Evolutionary conservation across 495 filamentous ascomycete species (phyloP).

Genomic region (Lichenothelia convexa): DNA sequence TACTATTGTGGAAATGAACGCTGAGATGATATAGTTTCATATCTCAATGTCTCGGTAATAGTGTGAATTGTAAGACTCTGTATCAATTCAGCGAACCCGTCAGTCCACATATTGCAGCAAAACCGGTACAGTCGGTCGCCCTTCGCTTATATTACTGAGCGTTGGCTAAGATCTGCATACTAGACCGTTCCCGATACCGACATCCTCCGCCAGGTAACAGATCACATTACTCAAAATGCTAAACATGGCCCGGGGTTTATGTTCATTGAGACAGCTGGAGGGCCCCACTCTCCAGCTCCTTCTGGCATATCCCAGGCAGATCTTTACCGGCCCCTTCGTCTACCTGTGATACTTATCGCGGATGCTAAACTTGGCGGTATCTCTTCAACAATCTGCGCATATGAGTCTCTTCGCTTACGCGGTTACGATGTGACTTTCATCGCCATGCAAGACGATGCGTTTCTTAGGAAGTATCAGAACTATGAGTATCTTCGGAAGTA

Average conservation of each 20-base stretch:
- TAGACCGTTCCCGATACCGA: too few species aligned
- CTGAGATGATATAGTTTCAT: too few species aligned
- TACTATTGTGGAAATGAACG: too few species aligned
- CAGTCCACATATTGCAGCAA: constrained; percentile 55
- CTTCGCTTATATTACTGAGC: too few species aligned
- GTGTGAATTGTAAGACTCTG: constrained; percentile 38
- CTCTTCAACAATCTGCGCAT: constrained; percentile 53
- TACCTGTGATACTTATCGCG: constrained; percentile 54
- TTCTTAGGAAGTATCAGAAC: constrained; percentile 43
- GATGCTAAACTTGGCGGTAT: constrained; percentile 59
- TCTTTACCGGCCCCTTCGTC: constrained; percentile 47
- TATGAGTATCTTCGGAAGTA: constrained; percentile 42
- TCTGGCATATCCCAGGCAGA: constrained; percentile 60
- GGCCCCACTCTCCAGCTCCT: constrained; percentile 54
- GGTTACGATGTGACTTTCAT: constrained; percentile 57
- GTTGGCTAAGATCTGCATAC: too few species aligned
- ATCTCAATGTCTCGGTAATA: too few species aligned
- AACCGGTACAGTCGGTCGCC: too few species aligned
- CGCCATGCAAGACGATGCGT: constrained; percentile 38
- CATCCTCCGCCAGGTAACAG: too few species aligned
- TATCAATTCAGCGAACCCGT: constrained; percentile 53
- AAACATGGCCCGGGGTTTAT: too few species aligned
- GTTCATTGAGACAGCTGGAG: constrained; percentile 61
- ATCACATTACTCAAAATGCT: too few species aligned
- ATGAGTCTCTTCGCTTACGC: constrained; percentile 50